Base-by-base conservation (phyloP, 192 early-diverging fungal genomes). In the Podila verticillata region DNA sequence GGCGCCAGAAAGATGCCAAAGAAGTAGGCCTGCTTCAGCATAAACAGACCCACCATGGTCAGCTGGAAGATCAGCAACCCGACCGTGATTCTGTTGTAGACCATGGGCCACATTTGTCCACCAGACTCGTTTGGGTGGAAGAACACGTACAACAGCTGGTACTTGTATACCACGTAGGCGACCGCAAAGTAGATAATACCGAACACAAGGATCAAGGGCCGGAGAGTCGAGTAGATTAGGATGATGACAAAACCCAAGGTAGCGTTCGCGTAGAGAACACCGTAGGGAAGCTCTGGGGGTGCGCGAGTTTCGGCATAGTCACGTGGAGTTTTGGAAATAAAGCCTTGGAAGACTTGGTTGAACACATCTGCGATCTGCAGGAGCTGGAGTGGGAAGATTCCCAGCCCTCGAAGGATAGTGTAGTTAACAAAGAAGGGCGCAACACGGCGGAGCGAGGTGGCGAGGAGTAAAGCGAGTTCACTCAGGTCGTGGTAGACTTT, bases 401-500 rank as follows among this genome's bases (percentile, higher is more conserved):
- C 91, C 58, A 95, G 88, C 13, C 92, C 92, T 67, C 92, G 88
- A 19, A 95, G 72, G 26, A 95, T 84, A 22, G 89, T 88, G 65
- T 92, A 92, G n/a, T 93, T 93, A 47, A 93, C 86, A 81, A 94
- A 95, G 74, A 93, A 94, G 24, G 93, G 93, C 44, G 93, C 89
- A 29, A 93, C 90, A 4, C 88, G 73, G 0, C 92, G 92, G 22
- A 95, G 81, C 7, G 84, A 91, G 1, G 81, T 84, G 7, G 94
- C 94, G 54, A 95, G 75, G 24, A 85, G 84, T 48, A 89, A 75
- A 60, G 91, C 84, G 1, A 94, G 81, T 19, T 90, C 85, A 12
- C 86, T 87, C 1, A 91, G 84, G 60, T 89, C 83, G 34, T 92
- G 88, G 32, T 92, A 77, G 7, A 94, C 90, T 28, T 93, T 87